phyloP scores from a whole-genome alignment of 2,329 filamentous ascomycete species.

The Talaromyces sp. region DNA sequence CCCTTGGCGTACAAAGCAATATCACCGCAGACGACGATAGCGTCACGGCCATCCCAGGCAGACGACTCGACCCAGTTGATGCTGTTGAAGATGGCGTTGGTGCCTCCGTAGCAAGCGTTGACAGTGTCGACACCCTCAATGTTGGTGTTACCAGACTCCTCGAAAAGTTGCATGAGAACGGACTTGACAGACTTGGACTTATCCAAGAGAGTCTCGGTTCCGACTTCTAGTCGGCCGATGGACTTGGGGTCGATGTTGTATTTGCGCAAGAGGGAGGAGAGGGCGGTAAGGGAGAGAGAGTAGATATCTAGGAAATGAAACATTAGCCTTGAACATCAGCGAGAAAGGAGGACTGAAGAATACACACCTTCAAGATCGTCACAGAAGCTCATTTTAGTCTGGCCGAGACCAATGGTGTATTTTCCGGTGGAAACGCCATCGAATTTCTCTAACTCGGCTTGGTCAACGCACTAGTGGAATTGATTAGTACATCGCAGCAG shows the following conservation, averaged over 20 bases:
- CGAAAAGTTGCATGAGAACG: slow-evolving; percentile 81
- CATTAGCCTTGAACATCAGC: neutral
- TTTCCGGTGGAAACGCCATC: slow-evolving; percentile 79
- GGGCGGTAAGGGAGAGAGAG: slow-evolving; percentile 75
- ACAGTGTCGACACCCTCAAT: slow-evolving; percentile 79
- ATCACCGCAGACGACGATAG: slow-evolving; percentile 74
- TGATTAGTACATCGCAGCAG: neutral
- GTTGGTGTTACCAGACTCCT: slow-evolving; percentile 69
- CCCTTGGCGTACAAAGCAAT: slow-evolving; percentile 85
- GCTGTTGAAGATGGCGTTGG: slow-evolving; percentile 78
- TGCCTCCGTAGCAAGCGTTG: slow-evolving; percentile 84
- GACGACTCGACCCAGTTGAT: slow-evolving; percentile 86
- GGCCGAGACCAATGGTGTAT: slow-evolving; percentile 86
- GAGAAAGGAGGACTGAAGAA: neutral
- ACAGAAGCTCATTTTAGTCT: slow-evolving; percentile 91
- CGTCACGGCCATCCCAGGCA: slow-evolving; percentile 79
- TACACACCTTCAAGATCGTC: slow-evolving; percentile 75
- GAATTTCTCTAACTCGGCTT: slow-evolving; percentile 78
- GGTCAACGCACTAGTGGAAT: slow-evolving; percentile 69
- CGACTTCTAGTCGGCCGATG: slow-evolving; percentile 78
- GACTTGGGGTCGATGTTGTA: slow-evolving; percentile 77
- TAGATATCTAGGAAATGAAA: slow-evolving; percentile 66
- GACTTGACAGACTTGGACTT: slow-evolving; percentile 91
- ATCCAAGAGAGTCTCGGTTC: slow-evolving; percentile 80
- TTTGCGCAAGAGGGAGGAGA: slow-evolving; percentile 74